Percentiles rank a stretch among this genome's conserved stretches.
These are phyloP conservation scores for Trichoderma aggressivum DNA, from an alignment of 2,329 filamentous ascomycete genomes.

Conservation along the genomic window DNA sequence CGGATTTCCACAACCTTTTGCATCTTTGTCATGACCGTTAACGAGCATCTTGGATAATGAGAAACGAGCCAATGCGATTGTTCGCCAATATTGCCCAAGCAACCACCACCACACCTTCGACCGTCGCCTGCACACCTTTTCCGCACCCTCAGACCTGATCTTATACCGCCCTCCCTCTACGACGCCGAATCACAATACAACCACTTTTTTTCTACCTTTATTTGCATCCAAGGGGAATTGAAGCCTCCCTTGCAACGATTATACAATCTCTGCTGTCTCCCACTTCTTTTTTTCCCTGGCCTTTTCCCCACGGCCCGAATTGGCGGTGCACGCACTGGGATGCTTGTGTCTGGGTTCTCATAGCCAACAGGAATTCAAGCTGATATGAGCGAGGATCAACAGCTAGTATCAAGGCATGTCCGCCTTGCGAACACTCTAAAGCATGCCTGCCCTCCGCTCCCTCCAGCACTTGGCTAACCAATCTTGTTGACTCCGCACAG, in stretches of 20 bases:
- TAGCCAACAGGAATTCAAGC: constrained; percentile 26
- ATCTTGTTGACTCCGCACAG: constrained; percentile 8
- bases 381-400: constrained; percentile 65
- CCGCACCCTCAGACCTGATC: not conserved
- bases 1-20: constrained; percentile 12
- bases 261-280: not conserved
- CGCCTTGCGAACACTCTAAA: not conserved
- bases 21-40: constrained; percentile 19
- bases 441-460: constrained; percentile 20
- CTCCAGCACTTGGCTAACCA: constrained; percentile 11
- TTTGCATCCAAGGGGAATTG: constrained; percentile 7
- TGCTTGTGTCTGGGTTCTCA: constrained; percentile 21
- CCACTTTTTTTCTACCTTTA: not conserved
- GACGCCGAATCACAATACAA: not conserved
- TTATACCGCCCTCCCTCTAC: constrained; percentile 10
- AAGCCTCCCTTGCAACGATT: constrained; percentile 2
- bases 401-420: constrained; percentile 51
- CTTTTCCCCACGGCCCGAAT: constrained; percentile 12
- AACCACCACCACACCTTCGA: constrained; percentile 7
- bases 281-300: not conserved
- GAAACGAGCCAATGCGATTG: constrained; percentile 21
- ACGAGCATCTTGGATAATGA: constrained; percentile 21
- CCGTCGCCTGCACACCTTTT: constrained; percentile 1
- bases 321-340: constrained; percentile 21
- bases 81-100: constrained; percentile 10